Conservation (phyloP, 495 filamentous ascomycete genomes). For the Penicillium atrosanguineum region DNA sequence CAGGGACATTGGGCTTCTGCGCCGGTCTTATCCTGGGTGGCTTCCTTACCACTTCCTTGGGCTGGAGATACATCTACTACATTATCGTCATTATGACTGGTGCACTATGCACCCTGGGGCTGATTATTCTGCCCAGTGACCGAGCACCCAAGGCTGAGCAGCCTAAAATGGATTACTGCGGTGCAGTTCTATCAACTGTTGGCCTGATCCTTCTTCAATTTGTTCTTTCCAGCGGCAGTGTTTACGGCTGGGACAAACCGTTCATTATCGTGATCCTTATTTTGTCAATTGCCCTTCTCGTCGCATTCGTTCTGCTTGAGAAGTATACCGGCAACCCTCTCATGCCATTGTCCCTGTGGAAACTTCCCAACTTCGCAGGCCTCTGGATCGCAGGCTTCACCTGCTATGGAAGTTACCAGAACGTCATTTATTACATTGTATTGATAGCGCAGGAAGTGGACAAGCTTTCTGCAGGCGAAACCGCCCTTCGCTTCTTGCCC, state of each 20-base stretch:
- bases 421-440: constrained; percentile 41
- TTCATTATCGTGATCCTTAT: constrained; percentile 48
- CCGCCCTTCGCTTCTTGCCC: constrained; percentile 34
- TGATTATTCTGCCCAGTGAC: constrained; percentile 34
- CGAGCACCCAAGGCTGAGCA: constrained; percentile 12
- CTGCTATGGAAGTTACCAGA: constrained; percentile 39
- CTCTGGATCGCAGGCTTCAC: constrained; percentile 40
- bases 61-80: constrained; percentile 39
- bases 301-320: constrained; percentile 34
- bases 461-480: constrained; percentile 29
- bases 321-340: constrained; percentile 34
- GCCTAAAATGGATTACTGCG: constrained; percentile 33
- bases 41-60: constrained; percentile 35
- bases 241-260: constrained; percentile 45
- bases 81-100: constrained; percentile 35
- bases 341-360: constrained; percentile 37
- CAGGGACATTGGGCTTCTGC: constrained; percentile 38
- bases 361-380: constrained; percentile 36
- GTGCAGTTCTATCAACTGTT: constrained; percentile 31
- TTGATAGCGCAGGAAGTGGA: constrained; percentile 37
- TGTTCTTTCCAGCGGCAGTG: constrained; percentile 34
- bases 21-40: constrained; percentile 37
- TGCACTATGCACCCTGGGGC: constrained; percentile 25
- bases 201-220: constrained; percentile 39
- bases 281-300: constrained; percentile 37